Evolutionary conservation across 768 basidiomycete species (phyloP).

Genomic region (Rhodotorula sphaerocarpa): DNA sequence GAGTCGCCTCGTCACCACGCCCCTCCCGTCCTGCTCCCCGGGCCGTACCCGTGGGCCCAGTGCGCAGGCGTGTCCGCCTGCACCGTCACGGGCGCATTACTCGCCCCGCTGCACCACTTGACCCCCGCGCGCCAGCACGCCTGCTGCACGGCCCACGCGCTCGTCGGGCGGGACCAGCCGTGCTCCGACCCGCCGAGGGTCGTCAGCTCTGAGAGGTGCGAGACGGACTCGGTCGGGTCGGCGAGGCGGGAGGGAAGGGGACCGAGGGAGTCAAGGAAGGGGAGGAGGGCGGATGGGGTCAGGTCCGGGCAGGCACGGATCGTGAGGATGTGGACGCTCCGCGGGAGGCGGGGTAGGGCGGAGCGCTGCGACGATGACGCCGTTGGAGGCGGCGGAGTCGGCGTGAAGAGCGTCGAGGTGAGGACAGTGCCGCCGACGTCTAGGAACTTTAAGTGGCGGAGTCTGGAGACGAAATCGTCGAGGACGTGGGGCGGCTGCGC

Average conservation of each 20-base stretch:
- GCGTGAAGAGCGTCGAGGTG: conserved; percentile 7
- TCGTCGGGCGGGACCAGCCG: conserved; percentile 8
- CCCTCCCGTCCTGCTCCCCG: background rate
- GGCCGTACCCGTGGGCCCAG: background rate
- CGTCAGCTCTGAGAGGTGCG: background rate
- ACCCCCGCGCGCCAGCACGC: conserved; percentile 14
- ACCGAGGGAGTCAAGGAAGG: background rate
- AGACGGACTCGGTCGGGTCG: background rate
- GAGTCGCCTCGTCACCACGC: background rate
- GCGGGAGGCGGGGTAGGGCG: background rate
- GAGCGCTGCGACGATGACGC: too few relatives aligned
- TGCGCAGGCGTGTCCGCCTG: too few relatives aligned
- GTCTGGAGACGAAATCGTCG: conserved; percentile 9
- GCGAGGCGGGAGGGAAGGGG: background rate
- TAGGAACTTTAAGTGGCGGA: background rate
- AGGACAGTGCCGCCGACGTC: conserved; percentile 24
- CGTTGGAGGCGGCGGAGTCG: background rate
- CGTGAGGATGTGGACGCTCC: background rate
- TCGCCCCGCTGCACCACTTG: background rate
- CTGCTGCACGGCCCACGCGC: background rate
- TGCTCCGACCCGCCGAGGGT: conserved; percentile 12
- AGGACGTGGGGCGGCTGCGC: conserved; percentile 4
- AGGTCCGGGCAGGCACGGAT: background rate
- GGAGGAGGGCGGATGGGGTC: background rate
- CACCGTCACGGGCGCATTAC: background rate